Evolutionary conservation across 306 rosid species (phyloP).

Genomic region (Chamaecrista fasciculata): DNA sequence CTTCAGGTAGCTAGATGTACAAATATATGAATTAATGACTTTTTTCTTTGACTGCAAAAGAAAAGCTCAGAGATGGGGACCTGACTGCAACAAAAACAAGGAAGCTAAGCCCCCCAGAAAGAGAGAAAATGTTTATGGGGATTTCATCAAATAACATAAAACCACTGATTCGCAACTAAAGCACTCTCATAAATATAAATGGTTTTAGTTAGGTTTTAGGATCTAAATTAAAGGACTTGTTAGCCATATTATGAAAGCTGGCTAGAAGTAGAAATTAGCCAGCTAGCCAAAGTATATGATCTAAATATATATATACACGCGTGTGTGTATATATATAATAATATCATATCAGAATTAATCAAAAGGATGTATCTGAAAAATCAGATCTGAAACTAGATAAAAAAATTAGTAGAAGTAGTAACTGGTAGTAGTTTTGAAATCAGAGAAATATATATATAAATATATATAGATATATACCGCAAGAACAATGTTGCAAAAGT

Average conservation of each 20-base stretch:
- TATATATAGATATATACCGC: too few species aligned
- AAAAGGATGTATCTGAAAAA: too few species aligned
- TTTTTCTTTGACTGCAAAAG: constrained; percentile 76
- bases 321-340: too few species aligned
- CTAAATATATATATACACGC: too few species aligned
- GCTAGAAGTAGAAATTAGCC: too few species aligned
- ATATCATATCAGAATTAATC: too few species aligned
- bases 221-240: too few species aligned
- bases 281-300: too few species aligned
- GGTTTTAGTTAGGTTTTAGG: constrained; percentile 43
- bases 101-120: constrained; percentile 36
- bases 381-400: constrained; percentile 36
- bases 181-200: too few species aligned
- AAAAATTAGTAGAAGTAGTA: too few species aligned
- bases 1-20: constrained; percentile 25
- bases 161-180: background rate
- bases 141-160: constrained; percentile 3
- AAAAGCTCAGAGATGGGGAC: constrained; percentile 72
- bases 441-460: background rate
- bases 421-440: constrained; percentile 9
- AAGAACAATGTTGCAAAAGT: constrained; percentile 94
- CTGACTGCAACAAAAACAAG: constrained; percentile 47
- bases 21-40: constrained; percentile 39
- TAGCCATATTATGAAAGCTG: too few species aligned
- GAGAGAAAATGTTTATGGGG: background rate